Evolutionary conservation across 768 basidiomycete species (phyloP).

Genomic region (Russula earlei): DNA sequence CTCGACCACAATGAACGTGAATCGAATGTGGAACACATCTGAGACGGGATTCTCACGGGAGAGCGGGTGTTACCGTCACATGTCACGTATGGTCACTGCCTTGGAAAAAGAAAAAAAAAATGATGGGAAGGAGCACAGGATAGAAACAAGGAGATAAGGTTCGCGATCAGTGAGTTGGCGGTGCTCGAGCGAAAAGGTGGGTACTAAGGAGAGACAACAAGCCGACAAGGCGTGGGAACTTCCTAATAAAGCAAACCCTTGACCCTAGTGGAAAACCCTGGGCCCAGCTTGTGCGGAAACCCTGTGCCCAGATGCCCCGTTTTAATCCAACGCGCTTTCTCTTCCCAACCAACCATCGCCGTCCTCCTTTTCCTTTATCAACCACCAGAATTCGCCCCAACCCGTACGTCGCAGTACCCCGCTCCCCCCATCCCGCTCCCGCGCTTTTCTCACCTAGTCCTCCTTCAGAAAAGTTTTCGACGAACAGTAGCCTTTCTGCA

Average conservation of each 20-base stretch:
- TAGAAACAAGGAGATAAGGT: slow-evolving; percentile 6
- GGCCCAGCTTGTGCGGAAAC: slow-evolving; percentile 14
- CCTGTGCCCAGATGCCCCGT: slow-evolving; percentile 22
- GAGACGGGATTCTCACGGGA: slow-evolving; percentile 6
- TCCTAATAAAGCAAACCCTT: slow-evolving; percentile 19
- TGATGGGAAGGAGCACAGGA: neutral
- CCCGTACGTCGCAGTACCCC: slow-evolving; percentile 10
- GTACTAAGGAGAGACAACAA: neutral
- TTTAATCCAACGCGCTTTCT: slow-evolving; percentile 18
- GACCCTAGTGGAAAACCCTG: slow-evolving; percentile 19
- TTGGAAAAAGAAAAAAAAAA: no score
- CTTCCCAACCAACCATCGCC: slow-evolving; percentile 16
- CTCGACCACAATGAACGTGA: no score
- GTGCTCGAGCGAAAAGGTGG: neutral
- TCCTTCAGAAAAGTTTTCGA: slow-evolving; percentile 10
- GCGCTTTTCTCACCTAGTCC: slow-evolving; percentile 14
- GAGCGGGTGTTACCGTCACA: slow-evolving; percentile 2
- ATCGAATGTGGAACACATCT: neutral
- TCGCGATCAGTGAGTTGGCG: slow-evolving; percentile 7
- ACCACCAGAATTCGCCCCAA: slow-evolving; percentile 13
- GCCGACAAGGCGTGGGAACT: slow-evolving; percentile 12
- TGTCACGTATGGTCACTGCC: no score
- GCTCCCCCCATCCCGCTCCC: slow-evolving; percentile 1
- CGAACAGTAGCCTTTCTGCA: no score
- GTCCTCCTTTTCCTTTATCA: slow-evolving; percentile 18